These are phyloP conservation scores for Pichia kudriavzevii DNA, from an alignment of 1,139 yeast genomes.

Conservation along the genomic window DNA sequence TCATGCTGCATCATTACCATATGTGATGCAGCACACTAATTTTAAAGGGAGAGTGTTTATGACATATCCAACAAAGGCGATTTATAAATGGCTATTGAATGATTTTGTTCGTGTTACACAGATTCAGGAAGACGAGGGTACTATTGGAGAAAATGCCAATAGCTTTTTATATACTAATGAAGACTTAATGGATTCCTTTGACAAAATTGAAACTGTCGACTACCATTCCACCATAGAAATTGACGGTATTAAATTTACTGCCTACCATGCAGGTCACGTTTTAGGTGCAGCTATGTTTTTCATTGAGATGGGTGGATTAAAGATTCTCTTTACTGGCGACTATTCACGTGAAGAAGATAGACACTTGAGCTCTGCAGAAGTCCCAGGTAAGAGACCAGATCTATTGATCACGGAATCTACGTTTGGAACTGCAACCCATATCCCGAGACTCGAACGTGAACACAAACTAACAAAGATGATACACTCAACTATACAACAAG, in stretches of 20 bases:
- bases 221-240: constrained; percentile 93
- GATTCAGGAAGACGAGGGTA: constrained; percentile 42
- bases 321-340: constrained; percentile 89
- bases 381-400: constrained; percentile 86
- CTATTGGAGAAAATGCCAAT: constrained; percentile 30
- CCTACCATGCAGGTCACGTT: constrained; percentile 98
- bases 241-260: constrained; percentile 91
- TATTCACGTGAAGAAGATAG: constrained; percentile 93
- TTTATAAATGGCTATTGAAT: constrained; percentile 86
- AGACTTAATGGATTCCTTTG: constrained; percentile 81
- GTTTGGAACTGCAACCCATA: constrained; percentile 96
- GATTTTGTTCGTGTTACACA: constrained; percentile 92
- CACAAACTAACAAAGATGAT: constrained; percentile 69
- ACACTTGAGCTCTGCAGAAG: constrained; percentile 91
- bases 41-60: constrained; percentile 93
- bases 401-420: constrained; percentile 90
- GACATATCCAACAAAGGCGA: constrained; percentile 99
- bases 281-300: constrained; percentile 98
- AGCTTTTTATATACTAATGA: constrained; percentile 77
- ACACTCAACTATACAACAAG: constrained; percentile 76
- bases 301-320: constrained; percentile 88
- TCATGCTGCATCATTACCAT: constrained; percentile 96
- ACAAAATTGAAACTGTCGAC: constrained; percentile 85
- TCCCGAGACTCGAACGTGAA: constrained; percentile 82
- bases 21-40: constrained; percentile 94